Evolutionary conservation across 441 rosid genomes (phyloP).

Genomic region (Theobroma grandiflorum): DNA sequence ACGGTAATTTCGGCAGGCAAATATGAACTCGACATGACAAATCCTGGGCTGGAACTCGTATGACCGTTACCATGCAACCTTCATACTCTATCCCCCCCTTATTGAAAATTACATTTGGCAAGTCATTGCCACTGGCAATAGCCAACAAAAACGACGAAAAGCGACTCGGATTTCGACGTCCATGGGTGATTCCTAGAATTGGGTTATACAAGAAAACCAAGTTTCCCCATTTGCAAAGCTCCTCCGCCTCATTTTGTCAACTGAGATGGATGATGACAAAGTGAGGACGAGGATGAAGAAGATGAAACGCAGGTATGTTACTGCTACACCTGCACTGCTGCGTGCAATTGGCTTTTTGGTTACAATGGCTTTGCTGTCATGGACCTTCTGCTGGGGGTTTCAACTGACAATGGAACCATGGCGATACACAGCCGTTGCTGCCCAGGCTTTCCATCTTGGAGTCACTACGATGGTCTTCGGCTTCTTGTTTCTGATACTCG

Average conservation of each 20-base stretch:
- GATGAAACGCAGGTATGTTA: constrained; percentile 11
- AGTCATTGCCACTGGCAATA: constrained; percentile 5
- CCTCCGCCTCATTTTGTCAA: background rate
- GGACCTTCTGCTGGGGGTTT: constrained; percentile 40
- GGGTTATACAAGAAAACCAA: no score
- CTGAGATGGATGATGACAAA: constrained; percentile 26
- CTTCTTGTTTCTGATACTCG: constrained; percentile 36
- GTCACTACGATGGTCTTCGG: constrained; percentile 33
- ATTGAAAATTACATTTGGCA: background rate
- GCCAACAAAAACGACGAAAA: background rate
- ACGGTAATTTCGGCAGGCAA: background rate
- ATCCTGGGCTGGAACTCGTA: background rate
- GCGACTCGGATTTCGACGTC: constrained; percentile 3
- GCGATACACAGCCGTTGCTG: constrained; percentile 26
- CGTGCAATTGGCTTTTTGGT: constrained; percentile 23
- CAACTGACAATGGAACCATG: constrained; percentile 35
- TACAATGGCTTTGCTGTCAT: constrained; percentile 37
- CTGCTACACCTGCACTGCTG: constrained; percentile 2
- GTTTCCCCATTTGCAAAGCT: no score
- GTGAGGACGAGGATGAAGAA: constrained; percentile 24
- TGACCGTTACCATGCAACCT: background rate
- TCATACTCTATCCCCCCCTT: background rate
- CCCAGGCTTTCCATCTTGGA: constrained; percentile 41
- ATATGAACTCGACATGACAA: background rate
- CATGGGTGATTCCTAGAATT: background rate